These are phyloP conservation scores for Cystobasidium ongulense DNA, from an alignment of 768 basidiomycete genomes.

Conservation along the genomic window DNA sequence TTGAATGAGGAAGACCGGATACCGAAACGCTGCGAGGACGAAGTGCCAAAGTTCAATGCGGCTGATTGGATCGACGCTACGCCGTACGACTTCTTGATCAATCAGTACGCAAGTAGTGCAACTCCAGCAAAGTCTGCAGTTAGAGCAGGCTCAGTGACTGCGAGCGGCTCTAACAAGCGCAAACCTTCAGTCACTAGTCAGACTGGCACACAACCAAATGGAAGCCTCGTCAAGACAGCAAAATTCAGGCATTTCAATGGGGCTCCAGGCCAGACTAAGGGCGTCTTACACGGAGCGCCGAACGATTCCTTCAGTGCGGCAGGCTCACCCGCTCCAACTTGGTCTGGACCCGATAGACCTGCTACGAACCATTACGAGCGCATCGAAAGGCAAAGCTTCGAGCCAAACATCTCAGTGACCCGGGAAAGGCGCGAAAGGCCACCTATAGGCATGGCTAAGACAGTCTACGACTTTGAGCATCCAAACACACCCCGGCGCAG, in stretches of 20 bases:
- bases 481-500: background rate
- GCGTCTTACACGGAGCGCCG: background rate
- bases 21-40: background rate
- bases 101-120: background rate
- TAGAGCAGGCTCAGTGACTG: background rate
- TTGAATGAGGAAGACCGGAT: constrained; percentile 28
- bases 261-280: background rate
- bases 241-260: constrained; percentile 11
- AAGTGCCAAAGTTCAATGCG: constrained; percentile 9
- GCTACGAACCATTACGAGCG: background rate
- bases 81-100: background rate
- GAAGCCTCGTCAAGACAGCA: background rate
- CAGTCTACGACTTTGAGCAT: background rate
- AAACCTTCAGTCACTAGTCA: background rate
- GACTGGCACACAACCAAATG: background rate
- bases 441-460: background rate
- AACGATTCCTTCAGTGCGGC: background rate
- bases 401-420: background rate
- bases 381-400: background rate
- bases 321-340: background rate
- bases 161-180: background rate
- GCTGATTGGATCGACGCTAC: background rate
- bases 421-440: constrained; percentile 1
- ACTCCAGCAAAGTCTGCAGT: background rate
- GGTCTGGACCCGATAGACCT: background rate